Base-by-base conservation (phyloP, 345 rosid species). In the Balakata baccata region DNA sequence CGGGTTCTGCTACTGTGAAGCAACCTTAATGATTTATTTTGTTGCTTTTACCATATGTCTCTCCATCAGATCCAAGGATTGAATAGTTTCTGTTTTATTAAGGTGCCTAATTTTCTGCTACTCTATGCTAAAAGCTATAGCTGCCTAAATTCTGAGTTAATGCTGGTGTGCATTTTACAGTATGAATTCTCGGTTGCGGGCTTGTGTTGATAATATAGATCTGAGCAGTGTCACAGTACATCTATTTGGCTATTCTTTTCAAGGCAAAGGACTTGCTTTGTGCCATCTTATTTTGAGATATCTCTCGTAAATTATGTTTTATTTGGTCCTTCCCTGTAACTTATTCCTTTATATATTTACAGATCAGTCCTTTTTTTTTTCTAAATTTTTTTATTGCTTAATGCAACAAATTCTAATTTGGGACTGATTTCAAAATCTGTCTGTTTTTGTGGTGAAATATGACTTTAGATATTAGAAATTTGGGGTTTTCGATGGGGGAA, bases 1-100 rank as follows among this genome's bases (percentile, higher is more conserved):
- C 50, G 10, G 45, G 23, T 58, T 43, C 68, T 39, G 46, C 50
- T 41, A 64, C 12, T 16, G 20, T 29, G 70, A 11, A 49, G 45
- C 23, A 18, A 9, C 58, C 46, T 18, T 50, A 7, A 34, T 11
- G 25, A 51, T 67, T 51, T n/a, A 14, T 37, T 37, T 50, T 68
- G 39, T 17, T 29, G 57, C 57, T 47, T 67, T 68, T 51, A 52
- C 47, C 23, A 8, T 69, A 38, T 56, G 37, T 70, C 39, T 70
- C 18, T 20, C 64, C 49, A n/a, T 56, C 51, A 38, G 56, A 41
- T 39, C 10, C 0, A 20, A 69, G 38, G 4, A 38, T 13, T 69
- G 73, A 41, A 39, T 56, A 17, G 54, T 66, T 67, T 29, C 34
- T 49, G 8, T 29, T 67, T 17, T 12, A 12, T 50, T 13, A 9